Evolutionary conservation across 176 grass and related monocot species (phyloP), one percentile per base, ranked within the genome.

Genomic region (Tillandsia fasciculata): DNA sequence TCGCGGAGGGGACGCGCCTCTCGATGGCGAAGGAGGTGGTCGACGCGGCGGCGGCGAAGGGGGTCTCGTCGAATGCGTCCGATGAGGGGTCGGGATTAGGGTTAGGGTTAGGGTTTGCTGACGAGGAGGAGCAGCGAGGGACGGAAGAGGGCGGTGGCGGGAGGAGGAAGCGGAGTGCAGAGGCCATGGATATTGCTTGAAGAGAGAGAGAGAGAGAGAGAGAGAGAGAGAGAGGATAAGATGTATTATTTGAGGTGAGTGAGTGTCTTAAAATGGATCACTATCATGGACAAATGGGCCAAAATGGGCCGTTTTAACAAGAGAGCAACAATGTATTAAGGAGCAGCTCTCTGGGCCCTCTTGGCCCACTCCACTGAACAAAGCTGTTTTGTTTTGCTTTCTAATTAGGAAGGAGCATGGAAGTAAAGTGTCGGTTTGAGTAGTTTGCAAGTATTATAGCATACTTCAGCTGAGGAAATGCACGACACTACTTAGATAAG

Each of bases 11-110:
- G 7, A 83, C 1, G 0, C 82, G 79, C 71, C 66, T 77, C 0
- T 79, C 77, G 74, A 92, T 76, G 47, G 77, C 84, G 65, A 90
- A 88, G 49, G 86, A 86, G 24, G 90, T 88, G 1, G 77, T 83
- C 49, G 56, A 26, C 11, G 72, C 29, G 8, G 82, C 82, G 3
- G 79, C 47, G 50, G 59, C 11, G 88, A 42, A 42, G 17, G 22
- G 85, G 48, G 81, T 80, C 54, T 87, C 88, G 1, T 72, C 71
- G 26, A 75, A 52, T 2, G 7, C 63, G 11, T 85, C 76, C 2
- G 83, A 74, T 65, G 77, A 75, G 70, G 65, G n/a, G 64, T 76
- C 67, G 2, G 63, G 78, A 53, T 84, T 81, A 9, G 69, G 23
- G 12, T 63, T 51, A 12, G 75, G 9, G 2, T 50, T 47, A 64